Percentiles rank a stretch among this genome's conserved stretches.
phyloP scores from a whole-genome alignment of 768 basidiomycete genomes.

The Chalciporus piperatus region DNA sequence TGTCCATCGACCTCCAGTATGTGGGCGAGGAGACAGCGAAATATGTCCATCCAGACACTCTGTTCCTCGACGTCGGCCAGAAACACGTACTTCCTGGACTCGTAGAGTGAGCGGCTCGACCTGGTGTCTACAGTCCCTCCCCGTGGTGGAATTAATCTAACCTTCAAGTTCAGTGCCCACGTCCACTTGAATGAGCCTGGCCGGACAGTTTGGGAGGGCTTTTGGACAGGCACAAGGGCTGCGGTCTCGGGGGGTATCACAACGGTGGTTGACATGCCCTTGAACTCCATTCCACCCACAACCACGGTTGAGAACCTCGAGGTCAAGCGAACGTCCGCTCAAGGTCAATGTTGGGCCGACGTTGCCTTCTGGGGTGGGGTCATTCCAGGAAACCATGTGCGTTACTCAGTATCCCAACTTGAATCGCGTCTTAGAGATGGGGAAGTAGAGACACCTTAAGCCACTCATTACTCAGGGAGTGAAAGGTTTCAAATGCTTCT shows the following conservation, averaged over 20 bases:
- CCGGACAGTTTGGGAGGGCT: conserved; percentile 92
- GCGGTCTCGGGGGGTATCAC: conserved; percentile 95
- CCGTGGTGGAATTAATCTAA: background rate
- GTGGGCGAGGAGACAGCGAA: conserved; percentile 27
- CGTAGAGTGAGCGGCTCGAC: conserved; percentile 55
- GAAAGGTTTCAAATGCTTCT: conserved; percentile 95
- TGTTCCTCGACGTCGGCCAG: conserved; percentile 56
- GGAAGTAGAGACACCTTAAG: conserved; percentile 59
- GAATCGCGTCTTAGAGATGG: background rate
- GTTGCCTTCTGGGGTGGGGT: conserved; percentile 85
- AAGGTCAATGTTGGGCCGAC: conserved; percentile 72
- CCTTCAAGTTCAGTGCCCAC: conserved; percentile 57
- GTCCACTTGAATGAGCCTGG: conserved; percentile 95
- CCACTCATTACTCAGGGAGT: conserved; percentile 80
- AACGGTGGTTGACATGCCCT: conserved; percentile 94
- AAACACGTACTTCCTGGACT: conserved; percentile 71
- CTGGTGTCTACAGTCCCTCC: background rate
- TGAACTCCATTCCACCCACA: conserved; percentile 96
- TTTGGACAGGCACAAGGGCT: conserved; percentile 86
- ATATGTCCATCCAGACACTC: conserved; percentile 17
- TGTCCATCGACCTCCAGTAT: conserved; percentile 40
- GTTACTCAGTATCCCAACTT: conserved; percentile 5
- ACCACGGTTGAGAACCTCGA: conserved; percentile 78
- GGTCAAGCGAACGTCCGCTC: conserved; percentile 67
- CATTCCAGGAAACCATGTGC: conserved; percentile 85